phyloP scores from a whole-genome alignment of 106 monocot species.

The Iris macrosiphon region DNA sequence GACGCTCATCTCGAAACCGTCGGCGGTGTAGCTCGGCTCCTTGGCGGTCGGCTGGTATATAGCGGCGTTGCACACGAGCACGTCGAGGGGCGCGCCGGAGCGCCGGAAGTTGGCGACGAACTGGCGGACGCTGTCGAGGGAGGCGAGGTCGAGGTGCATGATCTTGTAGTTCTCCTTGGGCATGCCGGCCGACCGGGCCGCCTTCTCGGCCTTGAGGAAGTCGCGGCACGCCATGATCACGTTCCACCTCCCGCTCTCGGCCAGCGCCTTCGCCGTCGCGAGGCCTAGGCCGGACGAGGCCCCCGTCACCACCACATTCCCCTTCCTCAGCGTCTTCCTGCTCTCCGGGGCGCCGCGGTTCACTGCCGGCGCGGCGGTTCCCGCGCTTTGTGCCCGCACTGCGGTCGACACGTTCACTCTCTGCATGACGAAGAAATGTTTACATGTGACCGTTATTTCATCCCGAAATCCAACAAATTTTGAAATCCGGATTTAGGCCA shows the following conservation, averaged over 20 bases:
- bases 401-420: constrained; percentile 11
- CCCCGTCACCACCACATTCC: constrained; percentile 73
- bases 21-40: constrained; percentile 80
- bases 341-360: constrained; percentile 27
- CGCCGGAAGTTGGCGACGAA: constrained; percentile 54
- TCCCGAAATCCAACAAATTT: not conserved
- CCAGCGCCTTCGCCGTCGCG: constrained; percentile 81
- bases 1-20: constrained; percentile 94
- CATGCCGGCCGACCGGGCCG: constrained; percentile 83
- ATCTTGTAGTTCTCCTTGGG: constrained; percentile 70
- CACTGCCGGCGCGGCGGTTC: constrained; percentile 35
- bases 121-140: constrained; percentile 85
- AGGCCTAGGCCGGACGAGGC: constrained; percentile 95
- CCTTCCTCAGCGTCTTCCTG: constrained; percentile 80
- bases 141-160: constrained; percentile 95
- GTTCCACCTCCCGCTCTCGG: constrained; percentile 84
- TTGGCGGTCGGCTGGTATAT: constrained; percentile 81
- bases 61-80: constrained; percentile 90
- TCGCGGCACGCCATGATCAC: constrained; percentile 95
- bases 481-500: too few relatives aligned
- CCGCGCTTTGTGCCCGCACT: constrained; percentile 57
- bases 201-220: constrained; percentile 91
- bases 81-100: constrained; percentile 53
- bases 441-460: not conserved
- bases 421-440: constrained; percentile 12